Percentiles rank a stretch among this genome's conserved stretches.
Evolutionary conservation across 495 filamentous ascomycete species (phyloP).

Genomic region (Viridothelium virens): DNA sequence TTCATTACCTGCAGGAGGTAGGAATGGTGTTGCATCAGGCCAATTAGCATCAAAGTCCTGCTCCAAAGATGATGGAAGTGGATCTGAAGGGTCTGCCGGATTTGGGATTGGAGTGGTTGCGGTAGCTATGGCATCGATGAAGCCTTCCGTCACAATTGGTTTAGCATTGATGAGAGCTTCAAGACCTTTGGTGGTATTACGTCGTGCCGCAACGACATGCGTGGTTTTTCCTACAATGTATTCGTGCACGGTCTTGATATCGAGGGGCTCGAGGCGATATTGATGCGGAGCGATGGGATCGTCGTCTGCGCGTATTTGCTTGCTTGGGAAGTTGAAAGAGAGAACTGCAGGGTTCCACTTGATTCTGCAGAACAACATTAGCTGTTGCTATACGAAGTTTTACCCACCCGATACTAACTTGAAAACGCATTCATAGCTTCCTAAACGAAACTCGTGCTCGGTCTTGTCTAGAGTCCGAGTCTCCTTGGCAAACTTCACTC

Average conservation of each 20-base stretch:
- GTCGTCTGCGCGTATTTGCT: slow-evolving; percentile 47
- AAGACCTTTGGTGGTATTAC: slow-evolving; percentile 76
- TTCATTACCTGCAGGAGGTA: slow-evolving; percentile 71
- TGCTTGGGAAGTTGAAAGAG: slow-evolving; percentile 72
- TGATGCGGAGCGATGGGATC: slow-evolving; percentile 51
- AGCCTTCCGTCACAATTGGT: slow-evolving; percentile 71
- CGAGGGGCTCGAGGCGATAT: slow-evolving; percentile 63
- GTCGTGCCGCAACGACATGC: slow-evolving; percentile 80
- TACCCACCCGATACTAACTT: slow-evolving; percentile 27
- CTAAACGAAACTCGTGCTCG: slow-evolving; percentile 60
- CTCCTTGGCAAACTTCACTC: slow-evolving; percentile 51
- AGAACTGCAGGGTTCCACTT: slow-evolving; percentile 75
- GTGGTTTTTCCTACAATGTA: slow-evolving; percentile 67
- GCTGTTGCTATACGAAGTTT: no score
- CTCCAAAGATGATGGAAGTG: slow-evolving; percentile 57
- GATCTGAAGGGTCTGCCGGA: slow-evolving; percentile 44
- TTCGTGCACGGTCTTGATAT: slow-evolving; percentile 72
- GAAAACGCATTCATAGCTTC: slow-evolving; percentile 51
- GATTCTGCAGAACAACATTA: slow-evolving; percentile 44
- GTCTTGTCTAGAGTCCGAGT: slow-evolving; percentile 45
- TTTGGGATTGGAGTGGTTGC: slow-evolving; percentile 41
- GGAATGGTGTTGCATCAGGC: slow-evolving; percentile 63
- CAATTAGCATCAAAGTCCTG: slow-evolving; percentile 72
- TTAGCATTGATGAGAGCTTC: slow-evolving; percentile 82
- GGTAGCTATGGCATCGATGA: slow-evolving; percentile 53